These are phyloP conservation scores for Chloroidium sp. DNA, from an alignment of 163 green algal species.

Conservation along the genomic window DNA sequence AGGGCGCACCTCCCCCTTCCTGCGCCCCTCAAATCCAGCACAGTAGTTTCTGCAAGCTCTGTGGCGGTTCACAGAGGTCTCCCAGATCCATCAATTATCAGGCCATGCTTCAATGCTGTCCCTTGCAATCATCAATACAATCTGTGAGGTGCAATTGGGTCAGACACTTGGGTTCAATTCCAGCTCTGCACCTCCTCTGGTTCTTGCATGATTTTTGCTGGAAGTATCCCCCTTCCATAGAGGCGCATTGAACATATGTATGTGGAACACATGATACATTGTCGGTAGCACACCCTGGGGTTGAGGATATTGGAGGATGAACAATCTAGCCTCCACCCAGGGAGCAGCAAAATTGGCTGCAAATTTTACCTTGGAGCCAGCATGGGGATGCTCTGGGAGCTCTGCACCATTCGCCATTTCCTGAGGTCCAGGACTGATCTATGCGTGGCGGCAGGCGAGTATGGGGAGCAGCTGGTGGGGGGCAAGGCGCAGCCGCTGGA, in stretches of 20 bases:
- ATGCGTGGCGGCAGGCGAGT: slow-evolving; percentile 65
- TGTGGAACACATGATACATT: no score
- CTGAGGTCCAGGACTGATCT: neutral
- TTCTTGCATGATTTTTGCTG: no score
- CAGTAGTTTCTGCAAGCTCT: no score
- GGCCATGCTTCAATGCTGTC: no score
- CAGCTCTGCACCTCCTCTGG: neutral
- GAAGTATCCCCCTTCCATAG: no score
- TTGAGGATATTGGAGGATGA: no score
- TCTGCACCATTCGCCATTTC: neutral
- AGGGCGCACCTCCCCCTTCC: neutral
- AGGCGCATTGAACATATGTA: no score
- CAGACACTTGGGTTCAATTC: neutral
- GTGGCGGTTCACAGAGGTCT: no score
- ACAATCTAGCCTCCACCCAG: no score
- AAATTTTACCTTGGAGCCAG: neutral
- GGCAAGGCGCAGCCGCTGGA: slow-evolving; percentile 39
- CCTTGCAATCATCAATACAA: neutral
- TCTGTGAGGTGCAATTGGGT: neutral
- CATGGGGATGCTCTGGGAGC: no score
- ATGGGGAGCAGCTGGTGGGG: slow-evolving; percentile 76
- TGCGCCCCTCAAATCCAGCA: neutral
- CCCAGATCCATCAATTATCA: no score
- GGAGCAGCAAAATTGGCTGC: neutral
- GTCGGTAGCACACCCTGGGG: no score